Evolutionary conservation across 2,329 filamentous ascomycete genomes (phyloP).

Genomic region (Plenodomus tracheiphilus): DNA sequence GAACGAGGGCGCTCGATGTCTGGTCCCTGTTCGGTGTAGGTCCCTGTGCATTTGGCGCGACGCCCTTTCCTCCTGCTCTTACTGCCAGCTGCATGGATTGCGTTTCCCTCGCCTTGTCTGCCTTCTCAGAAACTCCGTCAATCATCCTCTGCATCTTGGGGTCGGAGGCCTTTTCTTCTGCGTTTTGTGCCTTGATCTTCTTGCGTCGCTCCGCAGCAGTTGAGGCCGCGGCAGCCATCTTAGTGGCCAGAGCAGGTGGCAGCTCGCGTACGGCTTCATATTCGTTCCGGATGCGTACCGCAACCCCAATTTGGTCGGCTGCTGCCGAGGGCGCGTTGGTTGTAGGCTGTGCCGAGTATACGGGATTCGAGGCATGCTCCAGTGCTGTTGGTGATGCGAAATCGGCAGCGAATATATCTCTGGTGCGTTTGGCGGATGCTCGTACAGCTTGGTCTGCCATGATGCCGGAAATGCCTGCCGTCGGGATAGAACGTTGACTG

Average conservation of each 20-base stretch:
- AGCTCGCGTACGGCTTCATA: constrained; percentile 78
- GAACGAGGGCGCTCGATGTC: constrained; percentile 61
- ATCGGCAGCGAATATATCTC: constrained; percentile 58
- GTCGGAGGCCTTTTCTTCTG: constrained; percentile 54
- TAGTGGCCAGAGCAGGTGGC: constrained; percentile 76
- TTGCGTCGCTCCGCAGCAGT: constrained; percentile 65
- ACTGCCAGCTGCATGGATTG: constrained; percentile 63
- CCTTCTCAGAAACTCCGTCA: constrained; percentile 61
- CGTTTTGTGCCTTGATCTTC: constrained; percentile 58
- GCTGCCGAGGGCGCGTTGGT: constrained; percentile 50
- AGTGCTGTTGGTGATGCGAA: constrained; percentile 51
- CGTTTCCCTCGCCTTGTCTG: constrained; percentile 47
- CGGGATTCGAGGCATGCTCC: constrained; percentile 45
- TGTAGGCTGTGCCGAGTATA: constrained; percentile 49
- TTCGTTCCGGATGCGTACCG: constrained; percentile 68
- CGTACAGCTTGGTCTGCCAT: constrained; percentile 39
- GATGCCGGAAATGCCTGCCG: constrained; percentile 1
- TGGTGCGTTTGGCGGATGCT: constrained; percentile 57
- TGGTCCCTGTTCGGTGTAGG: constrained; percentile 56
- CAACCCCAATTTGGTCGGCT: constrained; percentile 53
- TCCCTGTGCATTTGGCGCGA: constrained; percentile 60
- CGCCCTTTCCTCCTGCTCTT: constrained; percentile 51
- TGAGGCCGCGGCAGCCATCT: constrained; percentile 67
- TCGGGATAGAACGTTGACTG: neutral
- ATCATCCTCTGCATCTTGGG: constrained; percentile 68